Evolutionary conservation across 768 basidiomycete species (phyloP).

Genomic region (Leccinum boreale): DNA sequence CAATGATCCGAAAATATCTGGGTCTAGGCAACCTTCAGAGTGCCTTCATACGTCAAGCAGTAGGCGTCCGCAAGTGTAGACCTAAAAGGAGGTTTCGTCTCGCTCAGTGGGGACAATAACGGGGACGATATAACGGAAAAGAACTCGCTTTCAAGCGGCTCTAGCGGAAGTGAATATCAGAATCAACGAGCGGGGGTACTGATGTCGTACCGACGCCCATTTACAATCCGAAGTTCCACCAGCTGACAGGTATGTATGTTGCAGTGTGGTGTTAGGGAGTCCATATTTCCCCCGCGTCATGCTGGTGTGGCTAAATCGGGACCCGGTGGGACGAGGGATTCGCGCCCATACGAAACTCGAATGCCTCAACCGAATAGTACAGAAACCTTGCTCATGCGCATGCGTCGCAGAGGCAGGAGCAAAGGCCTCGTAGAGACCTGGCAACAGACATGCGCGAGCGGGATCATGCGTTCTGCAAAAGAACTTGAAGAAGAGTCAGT

Average conservation of each 20-base stretch:
- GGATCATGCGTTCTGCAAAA: constrained; percentile 23
- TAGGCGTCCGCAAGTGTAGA: neutral
- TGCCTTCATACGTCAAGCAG: neutral
- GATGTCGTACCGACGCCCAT: neutral
- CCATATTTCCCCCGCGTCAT: neutral
- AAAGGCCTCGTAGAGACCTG: constrained; percentile 35
- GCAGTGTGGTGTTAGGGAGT: neutral
- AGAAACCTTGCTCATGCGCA: constrained; percentile 26
- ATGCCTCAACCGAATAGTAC: constrained; percentile 22
- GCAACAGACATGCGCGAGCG: constrained; percentile 25
- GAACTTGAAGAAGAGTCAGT: constrained; percentile 17
- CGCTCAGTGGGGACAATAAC: neutral
- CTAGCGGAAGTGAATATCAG: neutral
- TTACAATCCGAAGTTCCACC: neutral
- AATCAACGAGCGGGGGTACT: neutral
- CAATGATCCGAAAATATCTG: neutral
- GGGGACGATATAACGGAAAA: neutral
- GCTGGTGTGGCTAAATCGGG: neutral
- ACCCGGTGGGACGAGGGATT: neutral
- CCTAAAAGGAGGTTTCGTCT: neutral
- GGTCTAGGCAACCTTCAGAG: neutral
- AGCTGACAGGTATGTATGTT: neutral
- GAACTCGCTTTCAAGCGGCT: neutral
- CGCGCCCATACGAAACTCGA: constrained; percentile 2
- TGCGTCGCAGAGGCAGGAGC: constrained; percentile 27